Evolutionary conservation across 2,329 filamentous ascomycete species (phyloP), one percentile per base, ranked within the genome.

Genomic region (Talaromyces pinophilus): DNA sequence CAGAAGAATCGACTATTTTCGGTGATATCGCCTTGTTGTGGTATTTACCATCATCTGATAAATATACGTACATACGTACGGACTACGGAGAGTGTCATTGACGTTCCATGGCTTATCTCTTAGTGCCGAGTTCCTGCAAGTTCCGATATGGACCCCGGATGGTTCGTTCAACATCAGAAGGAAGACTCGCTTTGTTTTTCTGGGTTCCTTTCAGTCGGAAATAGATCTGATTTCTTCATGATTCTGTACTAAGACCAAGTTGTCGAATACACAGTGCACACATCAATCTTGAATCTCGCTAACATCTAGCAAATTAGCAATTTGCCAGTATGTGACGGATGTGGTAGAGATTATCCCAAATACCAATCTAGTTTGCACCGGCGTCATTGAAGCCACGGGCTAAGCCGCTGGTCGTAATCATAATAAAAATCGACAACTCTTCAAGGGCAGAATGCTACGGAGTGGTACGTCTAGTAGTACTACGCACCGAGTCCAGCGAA

Each of bases 321-420:
- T 25, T 33, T 38, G 33, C 54, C n/a, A 38, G 54, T 38, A 22
- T 15, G 30, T 38, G 54, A 57, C 33, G 5, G n/a, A 57, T 38
- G 54, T 38, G 33, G 54, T 38, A 54, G 33, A 54, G 60, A 62
- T 62, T 40, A 54, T 54, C 60, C 22, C 48, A 42, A 54, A 54
- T 54, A 42, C 46, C 22, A 35, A 62, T 38, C 60, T 54, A 30
- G 35, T 62, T 40, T 33, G 15, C 17, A n/a, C 40, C 33, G 44
- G 60, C 44, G 60, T n/a, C 30, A 25, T 52, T 40, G 19, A 25
- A 25, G 60, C 46, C 33, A 28, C 13, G 60, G 44, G 30, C 52
- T 35, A 38, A 38, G 33, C n/a, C 33, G 54, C 33, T 6, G 30
- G 42, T 33, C 30, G 28, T 15, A 48, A 35, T 48, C n/a, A 48